Conservation (phyloP, 495 filamentous ascomycete species). For the Opeltia flavorubescens region DNA sequence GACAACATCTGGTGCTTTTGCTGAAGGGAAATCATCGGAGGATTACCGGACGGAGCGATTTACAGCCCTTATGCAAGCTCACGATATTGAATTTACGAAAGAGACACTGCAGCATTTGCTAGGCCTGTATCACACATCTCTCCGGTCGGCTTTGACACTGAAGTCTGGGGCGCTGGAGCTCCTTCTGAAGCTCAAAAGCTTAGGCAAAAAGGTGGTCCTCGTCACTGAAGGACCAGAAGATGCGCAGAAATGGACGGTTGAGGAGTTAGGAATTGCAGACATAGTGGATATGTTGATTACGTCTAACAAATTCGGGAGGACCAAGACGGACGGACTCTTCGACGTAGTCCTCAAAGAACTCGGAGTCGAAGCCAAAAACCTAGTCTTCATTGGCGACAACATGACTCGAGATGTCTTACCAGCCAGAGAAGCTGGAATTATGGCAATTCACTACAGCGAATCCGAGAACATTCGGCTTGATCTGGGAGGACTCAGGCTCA, state of each 20-base stretch:
- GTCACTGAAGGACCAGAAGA: conserved; percentile 28
- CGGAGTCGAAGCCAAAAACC: conserved; percentile 15
- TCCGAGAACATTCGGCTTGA: background rate
- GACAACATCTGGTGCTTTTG: conserved; percentile 22
- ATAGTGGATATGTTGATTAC: conserved; percentile 26
- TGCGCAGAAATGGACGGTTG: conserved; percentile 26
- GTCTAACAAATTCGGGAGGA: conserved; percentile 20
- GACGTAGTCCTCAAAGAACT: conserved; percentile 17
- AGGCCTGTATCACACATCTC: conserved; percentile 13
- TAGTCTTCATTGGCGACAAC: conserved; percentile 25
- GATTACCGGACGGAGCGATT: conserved; percentile 28
- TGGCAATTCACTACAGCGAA: background rate
- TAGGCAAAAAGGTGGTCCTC: conserved; percentile 21
- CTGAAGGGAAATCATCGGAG: conserved; percentile 22
- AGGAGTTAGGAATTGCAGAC: conserved; percentile 17
- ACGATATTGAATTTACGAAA: no score
- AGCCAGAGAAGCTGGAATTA: conserved; percentile 2
- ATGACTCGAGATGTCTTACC: conserved; percentile 19
- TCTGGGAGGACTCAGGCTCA: background rate
- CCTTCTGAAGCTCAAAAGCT: conserved; percentile 12
- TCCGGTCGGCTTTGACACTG: conserved; percentile 14
- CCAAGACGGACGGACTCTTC: conserved; percentile 27
- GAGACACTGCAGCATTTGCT: no score
- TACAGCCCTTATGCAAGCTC: conserved; percentile 14
- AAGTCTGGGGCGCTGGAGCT: conserved; percentile 18